Evolutionary conservation across 225 moss, liverwort and hornwort species (phyloP), one percentile per base, ranked within the genome.

Genomic region (Antitrichia curtipendula): DNA sequence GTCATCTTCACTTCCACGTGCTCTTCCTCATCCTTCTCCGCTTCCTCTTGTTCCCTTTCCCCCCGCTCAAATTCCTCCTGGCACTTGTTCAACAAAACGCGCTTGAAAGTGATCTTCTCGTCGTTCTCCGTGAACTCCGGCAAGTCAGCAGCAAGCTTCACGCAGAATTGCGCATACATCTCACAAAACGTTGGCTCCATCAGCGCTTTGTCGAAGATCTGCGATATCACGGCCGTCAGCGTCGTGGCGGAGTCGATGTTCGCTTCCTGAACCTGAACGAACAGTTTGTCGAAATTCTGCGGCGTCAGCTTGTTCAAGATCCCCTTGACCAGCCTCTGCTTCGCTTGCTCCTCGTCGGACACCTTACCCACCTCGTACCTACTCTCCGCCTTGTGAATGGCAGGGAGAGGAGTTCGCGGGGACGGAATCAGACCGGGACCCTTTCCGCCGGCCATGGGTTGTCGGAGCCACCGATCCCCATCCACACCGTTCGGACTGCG

Each of bases 161-260:
- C 96, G 90, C 98, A 99, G 80, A 99, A 99, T 60, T 92, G 91
- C 23, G 98, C 98, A 83, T 99, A 99, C 97, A 97, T 99, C 90
- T 99, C 98, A 87, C 97, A 97, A 87, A 99, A 99, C 70, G 98
- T 99, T 72, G 98, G 98, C 49, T 99, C 98, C 88, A 95, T 99
- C 84, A 99, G 90, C 70, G 98, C 98, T 61, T 97, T 99, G 85
- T 99, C 98, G 75, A 97, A 99, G 16, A 99, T 99, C 90, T 97
- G 98, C 40, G 98, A 99, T 62, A 99, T 99, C 45, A 99, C 98
- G 76, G 96, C 97, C 41, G 98, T 99, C 9, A 99, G 95, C 57
- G 97, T 97, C 16, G 89, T 91, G 13, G 98, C 98, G 21, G 95
- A 95, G 90, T 99, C 97, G 65, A 99, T 97, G 69, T 95, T 95